Percentiles rank a stretch among this genome's conserved stretches.
Conservation (phyloP, 441 rosid species). For the Viola pubescens region DNA sequence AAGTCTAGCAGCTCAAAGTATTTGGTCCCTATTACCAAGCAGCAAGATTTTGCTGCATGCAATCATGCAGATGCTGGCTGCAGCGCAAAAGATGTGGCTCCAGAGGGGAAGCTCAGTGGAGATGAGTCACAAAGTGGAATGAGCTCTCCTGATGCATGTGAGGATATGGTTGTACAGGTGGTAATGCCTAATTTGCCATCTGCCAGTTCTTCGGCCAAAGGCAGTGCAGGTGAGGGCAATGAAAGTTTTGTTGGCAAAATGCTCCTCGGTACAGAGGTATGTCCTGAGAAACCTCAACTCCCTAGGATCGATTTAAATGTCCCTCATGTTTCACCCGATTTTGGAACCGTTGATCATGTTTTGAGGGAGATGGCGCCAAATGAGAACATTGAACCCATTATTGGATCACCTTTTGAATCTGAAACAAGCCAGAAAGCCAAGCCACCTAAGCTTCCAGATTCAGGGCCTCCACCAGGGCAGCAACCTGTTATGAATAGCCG, state of each 20-base stretch:
- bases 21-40: constrained; percentile 22
- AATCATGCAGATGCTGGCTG: constrained; percentile 33
- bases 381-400: constrained; percentile 25
- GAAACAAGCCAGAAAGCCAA: constrained; percentile 25
- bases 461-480: constrained; percentile 17
- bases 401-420: constrained; percentile 22
- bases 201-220: constrained; percentile 33
- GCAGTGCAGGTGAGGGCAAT: constrained; percentile 29
- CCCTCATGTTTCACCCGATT: constrained; percentile 38
- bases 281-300: constrained; percentile 21
- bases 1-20: constrained; percentile 29
- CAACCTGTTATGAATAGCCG: constrained; percentile 19
- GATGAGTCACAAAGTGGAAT: constrained; percentile 24
- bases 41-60: constrained; percentile 24
- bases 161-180: constrained; percentile 24
- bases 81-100: constrained; percentile 21
- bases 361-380: constrained; percentile 21
- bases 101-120: constrained; percentile 22
- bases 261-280: constrained; percentile 18
- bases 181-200: constrained; percentile 33
- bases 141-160: constrained; percentile 22
- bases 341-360: constrained; percentile 25
- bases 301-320: constrained; percentile 46
- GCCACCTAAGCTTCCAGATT: constrained; percentile 20
- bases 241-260: constrained; percentile 21